Evolutionary conservation across 148 eudicot species (phyloP).

Genomic region (Mesembryanthemum crystallinum): DNA sequence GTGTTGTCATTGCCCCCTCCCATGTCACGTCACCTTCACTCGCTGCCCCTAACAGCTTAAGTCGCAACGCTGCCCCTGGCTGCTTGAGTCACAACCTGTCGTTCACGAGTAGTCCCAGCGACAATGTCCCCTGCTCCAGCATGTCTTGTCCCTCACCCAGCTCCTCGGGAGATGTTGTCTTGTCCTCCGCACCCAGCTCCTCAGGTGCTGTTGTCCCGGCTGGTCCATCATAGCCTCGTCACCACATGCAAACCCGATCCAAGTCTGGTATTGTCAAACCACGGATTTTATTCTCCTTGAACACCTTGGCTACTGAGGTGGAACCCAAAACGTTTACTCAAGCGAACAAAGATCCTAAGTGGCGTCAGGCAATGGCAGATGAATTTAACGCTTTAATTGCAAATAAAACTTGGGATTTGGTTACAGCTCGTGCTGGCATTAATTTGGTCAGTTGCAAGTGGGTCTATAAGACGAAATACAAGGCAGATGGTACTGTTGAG

Average conservation of each 20-base stretch:
- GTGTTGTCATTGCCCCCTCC: too few relatives aligned
- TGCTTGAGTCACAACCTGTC: too few relatives aligned
- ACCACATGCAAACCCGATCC: background rate
- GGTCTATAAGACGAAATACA: background rate
- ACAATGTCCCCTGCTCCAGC: too few relatives aligned
- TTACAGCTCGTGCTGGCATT: background rate
- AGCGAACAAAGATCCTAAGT: background rate
- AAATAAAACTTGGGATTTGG: background rate
- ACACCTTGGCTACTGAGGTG: background rate
- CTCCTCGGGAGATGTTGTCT: too few relatives aligned
- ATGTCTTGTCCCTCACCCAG: too few relatives aligned
- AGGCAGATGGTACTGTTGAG: background rate
- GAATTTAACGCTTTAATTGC: background rate
- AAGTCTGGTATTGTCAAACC: background rate
- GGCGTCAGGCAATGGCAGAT: background rate
- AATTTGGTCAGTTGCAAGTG: background rate
- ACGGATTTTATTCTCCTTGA: background rate
- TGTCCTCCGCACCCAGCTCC: background rate
- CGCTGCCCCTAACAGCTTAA: too few relatives aligned
- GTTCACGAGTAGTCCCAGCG: too few relatives aligned
- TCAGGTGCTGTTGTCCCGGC: too few relatives aligned
- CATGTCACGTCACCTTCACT: too few relatives aligned
- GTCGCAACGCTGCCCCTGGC: too few relatives aligned
- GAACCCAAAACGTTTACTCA: background rate
- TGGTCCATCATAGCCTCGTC: background rate